These are phyloP conservation scores for Coniochaeta pulveracea DNA, from an alignment of 2,329 filamentous ascomycete genomes.

Conservation along the genomic window DNA sequence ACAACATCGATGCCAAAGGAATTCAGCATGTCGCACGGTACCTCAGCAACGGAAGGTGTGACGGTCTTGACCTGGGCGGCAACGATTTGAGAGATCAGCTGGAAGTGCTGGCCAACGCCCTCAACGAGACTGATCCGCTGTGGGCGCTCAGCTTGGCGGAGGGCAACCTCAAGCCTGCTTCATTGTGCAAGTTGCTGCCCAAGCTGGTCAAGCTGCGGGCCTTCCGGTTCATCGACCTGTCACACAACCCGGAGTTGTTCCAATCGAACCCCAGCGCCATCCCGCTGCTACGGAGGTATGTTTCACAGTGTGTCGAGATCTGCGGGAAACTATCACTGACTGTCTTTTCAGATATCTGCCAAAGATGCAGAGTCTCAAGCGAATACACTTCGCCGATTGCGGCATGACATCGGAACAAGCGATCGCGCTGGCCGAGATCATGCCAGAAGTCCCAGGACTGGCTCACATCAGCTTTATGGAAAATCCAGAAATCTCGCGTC, in stretches of 20 bases:
- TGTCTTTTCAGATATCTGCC: constrained; percentile 56
- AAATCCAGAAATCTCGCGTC: constrained; percentile 59
- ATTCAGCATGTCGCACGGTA: constrained; percentile 68
- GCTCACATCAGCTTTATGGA: constrained; percentile 82
- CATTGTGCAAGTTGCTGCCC: constrained; percentile 65
- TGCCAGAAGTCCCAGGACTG: constrained; percentile 71
- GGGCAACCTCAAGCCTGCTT: constrained; percentile 66
- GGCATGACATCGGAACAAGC: constrained; percentile 76
- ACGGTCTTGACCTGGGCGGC: constrained; percentile 80
- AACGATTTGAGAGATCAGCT: constrained; percentile 58
- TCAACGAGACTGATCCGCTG: constrained; percentile 45
- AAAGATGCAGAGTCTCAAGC: constrained; percentile 64
- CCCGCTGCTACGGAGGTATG: constrained; percentile 60
- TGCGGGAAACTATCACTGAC: neutral
- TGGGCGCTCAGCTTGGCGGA: constrained; percentile 80
- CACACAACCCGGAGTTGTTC: constrained; percentile 78
- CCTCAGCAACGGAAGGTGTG: constrained; percentile 64
- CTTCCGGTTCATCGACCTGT: constrained; percentile 84
- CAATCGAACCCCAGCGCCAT: constrained; percentile 62
- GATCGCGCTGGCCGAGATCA: constrained; percentile 80
- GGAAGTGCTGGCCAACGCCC: constrained; percentile 36
- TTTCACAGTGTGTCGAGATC: constrained; percentile 8
- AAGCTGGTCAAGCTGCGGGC: constrained; percentile 56
- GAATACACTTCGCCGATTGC: constrained; percentile 79
- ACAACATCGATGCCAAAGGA: constrained; percentile 62